Base-by-base conservation (phyloP, 768 basidiomycete genomes). In the Leccinum barrowsii region DNA sequence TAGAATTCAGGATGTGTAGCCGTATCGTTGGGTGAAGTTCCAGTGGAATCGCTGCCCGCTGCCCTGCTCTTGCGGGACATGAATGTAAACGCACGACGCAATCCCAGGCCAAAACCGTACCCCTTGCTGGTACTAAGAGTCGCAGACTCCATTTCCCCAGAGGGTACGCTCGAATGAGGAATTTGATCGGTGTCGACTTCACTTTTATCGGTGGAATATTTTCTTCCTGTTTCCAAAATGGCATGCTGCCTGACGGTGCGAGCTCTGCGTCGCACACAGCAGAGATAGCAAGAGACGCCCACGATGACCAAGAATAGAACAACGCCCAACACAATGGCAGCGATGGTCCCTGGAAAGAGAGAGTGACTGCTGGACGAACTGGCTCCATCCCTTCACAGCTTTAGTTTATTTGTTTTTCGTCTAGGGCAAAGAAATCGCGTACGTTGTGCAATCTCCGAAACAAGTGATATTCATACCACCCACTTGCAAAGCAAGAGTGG, bases 301-400 rank as follows among this genome's bases (percentile, higher is more conserved):
- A 80, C 58, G 4, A 84, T 58, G 28, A 86, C 54, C 63, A 84
- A 75, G 26, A 79, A 77, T 8, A 90, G 73, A 19, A 83, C 68
- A 21, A 79, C 77, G 3, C 82, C 86, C 2, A 90, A 75, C 10
- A 78, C 79, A 30, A 88, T 74, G 0, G 87, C 89, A 19, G 87
- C 87, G 55, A 89, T 83, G 2, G 87, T 84, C 46, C 88, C 86
- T 59, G 74, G 73, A 2, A 81, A 59, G 19, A 77, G 72, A 1
- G 77, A 71, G 34, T 52, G 54, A 32, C 57, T 52, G 37, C 56
- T 58, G 4, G 63, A 57, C 6, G 62, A 40, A 52, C 54, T 59
- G 44, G 70, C 54, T 10, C 64, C 57, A 55, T 60, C 58, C 35
- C 67, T 67, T 60, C 35, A 42, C 37, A 67, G 52, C 30, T 7